Conservation (phyloP, 2,329 filamentous ascomycete species). For the Eurotiales sp. region DNA sequence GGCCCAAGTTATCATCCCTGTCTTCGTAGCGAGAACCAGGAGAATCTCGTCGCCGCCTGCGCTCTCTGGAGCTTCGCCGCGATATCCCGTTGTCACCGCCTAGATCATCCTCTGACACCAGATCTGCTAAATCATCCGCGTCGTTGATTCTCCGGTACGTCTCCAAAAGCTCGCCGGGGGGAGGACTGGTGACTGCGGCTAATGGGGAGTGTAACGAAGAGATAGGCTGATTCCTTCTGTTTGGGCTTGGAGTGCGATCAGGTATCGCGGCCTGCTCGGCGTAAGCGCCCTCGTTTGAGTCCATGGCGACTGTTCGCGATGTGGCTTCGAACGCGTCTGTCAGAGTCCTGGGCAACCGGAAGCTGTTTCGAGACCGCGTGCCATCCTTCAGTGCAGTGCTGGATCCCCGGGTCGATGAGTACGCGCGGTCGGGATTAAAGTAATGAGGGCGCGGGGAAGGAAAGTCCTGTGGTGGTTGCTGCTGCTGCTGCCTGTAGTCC, state of each 20-base stretch:
- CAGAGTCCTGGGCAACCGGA: conserved; percentile 35
- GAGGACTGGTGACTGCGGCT: conserved; percentile 30
- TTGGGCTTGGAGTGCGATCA: conserved; percentile 30
- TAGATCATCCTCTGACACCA: conserved; percentile 31
- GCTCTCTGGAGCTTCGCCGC: conserved; percentile 15
- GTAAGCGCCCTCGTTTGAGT: conserved; percentile 19
- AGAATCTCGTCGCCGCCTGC: conserved; percentile 23
- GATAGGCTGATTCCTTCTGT: conserved; percentile 22
- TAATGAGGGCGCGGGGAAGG: conserved; percentile 21
- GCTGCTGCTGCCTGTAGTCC: conserved; percentile 20
- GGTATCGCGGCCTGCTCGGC: conserved; percentile 10
- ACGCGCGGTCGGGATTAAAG: conserved; percentile 21
- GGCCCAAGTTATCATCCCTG: conserved; percentile 19
- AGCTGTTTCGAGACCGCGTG: conserved; percentile 28
- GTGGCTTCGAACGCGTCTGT: conserved; percentile 38
- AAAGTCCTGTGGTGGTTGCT: conserved; percentile 18
- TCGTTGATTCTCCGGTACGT: conserved; percentile 38
- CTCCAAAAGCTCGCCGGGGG: conserved; percentile 37
- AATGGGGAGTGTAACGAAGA: conserved; percentile 28
- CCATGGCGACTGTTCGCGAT: conserved; percentile 26
- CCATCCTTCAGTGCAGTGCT: conserved; percentile 28
- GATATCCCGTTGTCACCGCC: conserved; percentile 13
- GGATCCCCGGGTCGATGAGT: conserved; percentile 26
- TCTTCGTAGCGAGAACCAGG: conserved; percentile 21
- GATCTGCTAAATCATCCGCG: conserved; percentile 32